Evolutionary conservation across 352 stramenopile species (phyloP), one percentile per base, ranked within the genome.

Genomic region (Blastocystis sp.): DNA sequence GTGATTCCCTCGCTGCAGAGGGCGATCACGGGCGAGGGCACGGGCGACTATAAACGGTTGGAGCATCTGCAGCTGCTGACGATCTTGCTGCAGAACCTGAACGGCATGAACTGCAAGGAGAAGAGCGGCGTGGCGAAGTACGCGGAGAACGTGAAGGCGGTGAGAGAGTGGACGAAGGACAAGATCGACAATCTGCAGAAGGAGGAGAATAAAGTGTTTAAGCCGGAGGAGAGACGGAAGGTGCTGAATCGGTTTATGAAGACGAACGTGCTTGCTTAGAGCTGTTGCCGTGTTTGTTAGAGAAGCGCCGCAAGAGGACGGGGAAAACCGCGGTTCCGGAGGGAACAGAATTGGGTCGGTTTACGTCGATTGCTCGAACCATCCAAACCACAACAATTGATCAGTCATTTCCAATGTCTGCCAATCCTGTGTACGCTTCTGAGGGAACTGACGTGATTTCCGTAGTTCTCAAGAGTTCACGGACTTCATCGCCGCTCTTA

Each of bases 391-490:
- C 63, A 7, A 48, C 34, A 70, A 43, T 42, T 7, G 6, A 19
- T 38, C 63, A n/a, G 21, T 45, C 7, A 9, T 70, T 70, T 19
- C 34, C 24, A 3, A 79, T 79, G 69, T 79, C 69, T 63, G 14
- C 69, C 6, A 79, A 42, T 61, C 21, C 43, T 42, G 42, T 79
- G 69, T 79, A 79, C 40, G 57, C 21, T 43, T 10, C 14, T 19
- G 34, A 17, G 3, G 19, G 9, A 19, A 9, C 24, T 62, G 21
- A 24, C 17, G 17, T 79, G 28, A 64, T 63, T 52, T n/a, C 14
- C 34, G 17, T 79, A 79, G 69, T 79, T 64, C 69, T 64, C 38
- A 62, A 28, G 69, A 79, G 69, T 79, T 79, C 60, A n/a, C 45
- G 17, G 24, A 45, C 19, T 79, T 79, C 45, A 79, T 79, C 57